Conservation (phyloP, 768 basidiomycete species). For the Mycena indigotica region DNA sequence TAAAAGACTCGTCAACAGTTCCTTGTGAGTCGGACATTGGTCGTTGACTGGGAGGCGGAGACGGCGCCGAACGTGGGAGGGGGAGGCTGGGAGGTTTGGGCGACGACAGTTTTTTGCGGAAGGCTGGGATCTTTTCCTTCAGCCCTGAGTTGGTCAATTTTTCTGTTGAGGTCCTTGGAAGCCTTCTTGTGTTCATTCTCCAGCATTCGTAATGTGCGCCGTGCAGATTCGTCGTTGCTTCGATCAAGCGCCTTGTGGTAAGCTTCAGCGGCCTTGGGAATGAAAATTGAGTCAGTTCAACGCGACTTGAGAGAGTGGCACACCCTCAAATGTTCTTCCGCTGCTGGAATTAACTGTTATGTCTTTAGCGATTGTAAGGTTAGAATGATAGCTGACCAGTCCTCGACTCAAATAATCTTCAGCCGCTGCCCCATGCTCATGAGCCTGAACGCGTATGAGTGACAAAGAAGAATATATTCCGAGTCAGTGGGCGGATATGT, state of each 20-base stretch:
- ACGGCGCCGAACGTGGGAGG: conserved; percentile 44
- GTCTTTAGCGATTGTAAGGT: background rate
- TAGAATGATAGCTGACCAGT: conserved; percentile 40
- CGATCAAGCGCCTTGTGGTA: conserved; percentile 74
- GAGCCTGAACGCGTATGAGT: conserved; percentile 54
- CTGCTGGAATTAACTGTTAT: conserved; percentile 52
- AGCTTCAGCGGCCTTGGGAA: conserved; percentile 63
- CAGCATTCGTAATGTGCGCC: conserved; percentile 71
- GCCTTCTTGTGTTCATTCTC: conserved; percentile 75
- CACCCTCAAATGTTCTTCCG: conserved; percentile 63
- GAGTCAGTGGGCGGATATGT: conserved; percentile 6
- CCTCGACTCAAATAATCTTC: conserved; percentile 71
- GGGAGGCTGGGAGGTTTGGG: conserved; percentile 31
- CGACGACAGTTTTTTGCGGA: conserved; percentile 59
- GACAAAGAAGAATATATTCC: background rate
- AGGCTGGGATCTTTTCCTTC: conserved; percentile 78
- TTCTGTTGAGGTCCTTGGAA: conserved; percentile 69
- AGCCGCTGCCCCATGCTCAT: conserved; percentile 80
- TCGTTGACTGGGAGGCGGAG: conserved; percentile 44
- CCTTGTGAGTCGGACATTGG: conserved; percentile 57
- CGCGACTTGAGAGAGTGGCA: background rate
- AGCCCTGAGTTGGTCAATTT: conserved; percentile 68
- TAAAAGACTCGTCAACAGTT: conserved; percentile 84
- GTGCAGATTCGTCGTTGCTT: conserved; percentile 72
- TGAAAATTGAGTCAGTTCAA: background rate